Evolutionary conservation across 1,284 basidiomycete species (phyloP).

Genomic region (Ceratobasidium theobromae): DNA sequence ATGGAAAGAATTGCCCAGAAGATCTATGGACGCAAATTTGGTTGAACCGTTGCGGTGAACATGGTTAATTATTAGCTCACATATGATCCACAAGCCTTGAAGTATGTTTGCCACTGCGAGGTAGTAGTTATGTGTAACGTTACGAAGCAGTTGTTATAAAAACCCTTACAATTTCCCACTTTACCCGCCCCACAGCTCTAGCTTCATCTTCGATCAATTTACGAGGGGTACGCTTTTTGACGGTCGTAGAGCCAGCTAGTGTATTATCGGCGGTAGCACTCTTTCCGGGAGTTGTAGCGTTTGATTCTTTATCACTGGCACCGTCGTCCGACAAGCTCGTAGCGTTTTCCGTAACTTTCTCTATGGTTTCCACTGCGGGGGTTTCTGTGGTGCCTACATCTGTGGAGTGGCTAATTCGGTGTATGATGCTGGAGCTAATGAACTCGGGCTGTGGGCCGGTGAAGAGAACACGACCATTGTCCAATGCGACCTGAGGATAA

Average conservation of each 20-base stretch:
- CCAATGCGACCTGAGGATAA: conserved; percentile 61
- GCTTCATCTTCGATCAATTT: conserved; percentile 92
- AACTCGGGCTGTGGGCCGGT: conserved; percentile 70
- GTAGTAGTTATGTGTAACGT: neutral
- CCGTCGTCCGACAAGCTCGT: conserved; percentile 43
- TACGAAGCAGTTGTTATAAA: neutral
- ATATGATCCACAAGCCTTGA: conserved; percentile 62
- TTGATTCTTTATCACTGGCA: conserved; percentile 32
- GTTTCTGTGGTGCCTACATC: conserved; percentile 46
- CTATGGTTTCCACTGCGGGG: conserved; percentile 36
- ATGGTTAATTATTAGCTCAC: neutral
- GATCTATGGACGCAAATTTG: conserved; percentile 42
- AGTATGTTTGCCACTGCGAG: conserved; percentile 68
- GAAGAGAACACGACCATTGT: conserved; percentile 82
- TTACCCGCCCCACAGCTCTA: conserved; percentile 80
- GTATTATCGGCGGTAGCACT: conserved; percentile 18
- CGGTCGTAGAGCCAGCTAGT: conserved; percentile 37
- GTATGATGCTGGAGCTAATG: conserved; percentile 63
- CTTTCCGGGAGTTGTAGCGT: conserved; percentile 18
- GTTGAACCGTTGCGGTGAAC: neutral
- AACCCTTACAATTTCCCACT: conserved; percentile 54
- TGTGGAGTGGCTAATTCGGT: conserved; percentile 65
- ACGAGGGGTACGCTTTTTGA: conserved; percentile 63
- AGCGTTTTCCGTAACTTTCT: conserved; percentile 44
- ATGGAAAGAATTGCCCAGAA: conserved; percentile 75